phyloP scores from a whole-genome alignment of 2,329 filamentous ascomycete species.

The Tolypocladium amazonense region DNA sequence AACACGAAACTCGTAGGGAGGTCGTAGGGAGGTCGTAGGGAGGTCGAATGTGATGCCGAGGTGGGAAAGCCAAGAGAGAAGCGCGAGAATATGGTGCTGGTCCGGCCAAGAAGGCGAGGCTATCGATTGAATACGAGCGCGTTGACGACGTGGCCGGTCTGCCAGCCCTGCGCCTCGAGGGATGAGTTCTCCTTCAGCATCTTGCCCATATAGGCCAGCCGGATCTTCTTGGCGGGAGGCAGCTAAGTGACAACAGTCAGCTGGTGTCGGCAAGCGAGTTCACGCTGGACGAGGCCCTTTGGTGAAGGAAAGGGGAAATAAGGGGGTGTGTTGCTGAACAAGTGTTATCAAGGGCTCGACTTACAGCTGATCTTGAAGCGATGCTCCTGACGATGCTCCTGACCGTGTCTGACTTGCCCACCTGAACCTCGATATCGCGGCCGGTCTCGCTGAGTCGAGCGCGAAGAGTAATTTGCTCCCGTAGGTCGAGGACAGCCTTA shows the following conservation, averaged over 20 bases:
- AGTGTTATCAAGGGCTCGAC: not conserved
- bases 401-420: conserved; percentile 54
- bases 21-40: too few species aligned
- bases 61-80: not conserved
- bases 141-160: conserved; percentile 64
- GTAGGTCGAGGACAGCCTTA: conserved; percentile 41
- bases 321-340: not conserved
- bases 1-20: not conserved
- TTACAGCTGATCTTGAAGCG: conserved; percentile 18
- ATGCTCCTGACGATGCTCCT: conserved; percentile 52
- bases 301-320: not conserved
- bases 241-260: conserved; percentile 32
- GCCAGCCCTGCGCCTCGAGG: conserved; percentile 63
- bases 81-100: not conserved
- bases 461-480: conserved; percentile 44
- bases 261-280: not conserved
- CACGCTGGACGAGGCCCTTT: not conserved
- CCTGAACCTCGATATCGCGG: conserved; percentile 48
- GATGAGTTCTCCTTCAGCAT: conserved; percentile 60
- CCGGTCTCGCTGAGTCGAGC: conserved; percentile 57
- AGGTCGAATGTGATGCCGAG: not conserved
- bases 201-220: conserved; percentile 72
- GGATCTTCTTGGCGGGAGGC: conserved; percentile 45
- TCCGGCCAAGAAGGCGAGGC: conserved; percentile 1
- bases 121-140: conserved; percentile 54